Conservation (phyloP, 2,329 filamentous ascomycete species). For the Colletotrichum gloeosporioides region DNA sequence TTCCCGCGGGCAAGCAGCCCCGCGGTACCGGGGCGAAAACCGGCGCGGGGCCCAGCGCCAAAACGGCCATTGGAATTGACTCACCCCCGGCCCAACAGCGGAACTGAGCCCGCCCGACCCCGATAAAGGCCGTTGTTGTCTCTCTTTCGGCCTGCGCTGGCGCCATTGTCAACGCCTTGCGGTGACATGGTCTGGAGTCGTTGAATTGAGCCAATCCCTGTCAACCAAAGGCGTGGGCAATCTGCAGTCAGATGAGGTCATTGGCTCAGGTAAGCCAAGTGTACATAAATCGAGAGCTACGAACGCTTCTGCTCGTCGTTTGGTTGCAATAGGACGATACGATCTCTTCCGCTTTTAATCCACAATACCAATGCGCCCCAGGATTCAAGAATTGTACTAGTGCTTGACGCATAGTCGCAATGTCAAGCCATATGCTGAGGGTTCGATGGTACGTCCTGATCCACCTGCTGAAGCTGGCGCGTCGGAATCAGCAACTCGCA, state of each 20-base stretch:
- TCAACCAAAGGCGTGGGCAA: not conserved
- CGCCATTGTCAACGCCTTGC: not conserved
- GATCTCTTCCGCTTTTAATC: too few species aligned
- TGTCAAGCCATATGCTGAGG: rapidly evolving
- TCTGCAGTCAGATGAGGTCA: not conserved
- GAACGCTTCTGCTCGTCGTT: rapidly evolving
- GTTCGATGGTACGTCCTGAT: too few species aligned
- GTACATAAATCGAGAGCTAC: not conserved
- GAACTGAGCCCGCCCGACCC: not conserved
- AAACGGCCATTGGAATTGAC: not conserved
- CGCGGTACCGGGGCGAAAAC: conserved; percentile 16
- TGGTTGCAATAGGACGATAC: too few species aligned
- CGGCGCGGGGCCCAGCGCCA: conserved; percentile 6
- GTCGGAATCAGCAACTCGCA: not conserved
- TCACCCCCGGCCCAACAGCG: not conserved
- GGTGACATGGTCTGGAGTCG: not conserved
- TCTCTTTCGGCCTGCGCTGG: not conserved
- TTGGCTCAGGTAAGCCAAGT: not conserved
- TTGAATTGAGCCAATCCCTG: not conserved
- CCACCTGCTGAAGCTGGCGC: not conserved
- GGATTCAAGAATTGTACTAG: too few species aligned
- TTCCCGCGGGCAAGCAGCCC: conserved; percentile 16
- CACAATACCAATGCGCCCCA: too few species aligned
- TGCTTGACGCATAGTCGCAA: not conserved
- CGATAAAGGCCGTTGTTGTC: not conserved